These are phyloP conservation scores for Falciphora oryzae DNA, from an alignment of 2,329 filamentous ascomycete species.

Conservation along the genomic window DNA sequence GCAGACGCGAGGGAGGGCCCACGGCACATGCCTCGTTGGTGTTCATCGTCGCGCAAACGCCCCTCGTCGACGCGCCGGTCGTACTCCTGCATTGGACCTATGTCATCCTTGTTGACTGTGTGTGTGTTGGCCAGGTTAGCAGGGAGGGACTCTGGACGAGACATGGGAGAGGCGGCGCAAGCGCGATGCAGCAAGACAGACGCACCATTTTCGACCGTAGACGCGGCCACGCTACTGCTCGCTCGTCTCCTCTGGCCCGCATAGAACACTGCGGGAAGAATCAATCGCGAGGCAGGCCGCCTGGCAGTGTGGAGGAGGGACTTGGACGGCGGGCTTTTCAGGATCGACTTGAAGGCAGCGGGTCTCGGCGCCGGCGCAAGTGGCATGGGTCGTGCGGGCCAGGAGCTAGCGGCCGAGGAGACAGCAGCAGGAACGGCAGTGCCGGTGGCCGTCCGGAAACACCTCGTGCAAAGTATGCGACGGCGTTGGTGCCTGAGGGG, in stretches of 20 bases:
- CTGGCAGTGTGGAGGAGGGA: background rate
- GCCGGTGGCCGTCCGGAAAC: slow-evolving; percentile 11
- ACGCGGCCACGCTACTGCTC: slow-evolving; percentile 15
- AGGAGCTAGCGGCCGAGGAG: background rate
- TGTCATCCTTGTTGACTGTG: slow-evolving; percentile 27
- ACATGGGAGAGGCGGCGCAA: background rate
- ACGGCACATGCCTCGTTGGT: slow-evolving; percentile 67
- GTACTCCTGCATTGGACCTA: slow-evolving; percentile 83
- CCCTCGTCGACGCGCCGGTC: slow-evolving; percentile 71
- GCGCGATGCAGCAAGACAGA: background rate
- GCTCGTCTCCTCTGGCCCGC: slow-evolving; percentile 15
- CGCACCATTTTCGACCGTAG: slow-evolving; percentile 17
- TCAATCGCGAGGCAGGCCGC: background rate
- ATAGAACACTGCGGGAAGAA: slow-evolving; percentile 3
- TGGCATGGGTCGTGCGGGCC: background rate
- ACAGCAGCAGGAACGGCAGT: background rate
- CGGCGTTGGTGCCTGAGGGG: slow-evolving; percentile 2
- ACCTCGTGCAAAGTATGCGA: slow-evolving; percentile 13
- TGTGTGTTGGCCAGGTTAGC: background rate
- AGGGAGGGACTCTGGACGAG: background rate
- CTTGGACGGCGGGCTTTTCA: background rate
- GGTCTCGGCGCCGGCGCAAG: slow-evolving; percentile 2
- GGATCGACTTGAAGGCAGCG: no score
- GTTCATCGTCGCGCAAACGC: slow-evolving; percentile 75
- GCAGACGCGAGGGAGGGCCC: background rate